A percentile compares a stretch with the other conserved stretches of the same genome.
Evolutionary conservation across 2,329 filamentous ascomycete genomes (phyloP).

Genomic region (Cladophialophora carrionii): DNA sequence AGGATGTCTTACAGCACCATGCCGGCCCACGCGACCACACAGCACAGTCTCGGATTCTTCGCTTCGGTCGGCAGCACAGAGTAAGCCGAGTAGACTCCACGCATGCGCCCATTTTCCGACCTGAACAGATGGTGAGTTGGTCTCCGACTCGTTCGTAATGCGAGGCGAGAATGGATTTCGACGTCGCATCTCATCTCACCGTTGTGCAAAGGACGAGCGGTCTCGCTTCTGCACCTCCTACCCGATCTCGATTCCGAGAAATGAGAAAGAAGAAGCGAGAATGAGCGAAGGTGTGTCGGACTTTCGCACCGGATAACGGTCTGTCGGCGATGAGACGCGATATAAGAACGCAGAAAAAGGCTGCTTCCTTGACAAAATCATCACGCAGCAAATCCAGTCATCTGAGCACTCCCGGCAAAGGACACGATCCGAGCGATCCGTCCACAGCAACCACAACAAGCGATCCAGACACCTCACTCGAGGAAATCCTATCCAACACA

Average conservation of each 20-base stretch:
- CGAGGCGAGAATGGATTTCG: background rate
- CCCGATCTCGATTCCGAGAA: background rate
- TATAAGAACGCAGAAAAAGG: background rate
- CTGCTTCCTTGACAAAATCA: background rate
- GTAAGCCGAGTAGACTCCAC: slow-evolving; percentile 1
- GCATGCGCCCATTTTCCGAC: background rate
- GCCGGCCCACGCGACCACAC: too few species aligned
- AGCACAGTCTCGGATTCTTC: background rate
- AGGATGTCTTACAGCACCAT: background rate
- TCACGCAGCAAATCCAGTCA: background rate
- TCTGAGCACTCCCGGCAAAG: background rate
- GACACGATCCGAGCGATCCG: background rate
- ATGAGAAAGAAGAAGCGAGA: background rate
- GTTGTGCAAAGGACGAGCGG: background rate
- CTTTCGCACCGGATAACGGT: background rate
- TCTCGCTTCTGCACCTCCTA: background rate
- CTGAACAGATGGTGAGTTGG: background rate
- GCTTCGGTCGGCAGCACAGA: background rate
- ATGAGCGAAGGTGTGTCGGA: background rate
- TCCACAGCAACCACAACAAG: background rate
- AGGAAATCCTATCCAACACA: background rate
- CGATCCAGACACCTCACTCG: background rate
- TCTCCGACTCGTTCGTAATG: background rate
- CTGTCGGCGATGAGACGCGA: background rate
- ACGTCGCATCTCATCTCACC: background rate